Evolutionary conservation across 2,329 filamentous ascomycete genomes (phyloP), one percentile per base, ranked within the genome.

Genomic region (Lojkania enalia): DNA sequence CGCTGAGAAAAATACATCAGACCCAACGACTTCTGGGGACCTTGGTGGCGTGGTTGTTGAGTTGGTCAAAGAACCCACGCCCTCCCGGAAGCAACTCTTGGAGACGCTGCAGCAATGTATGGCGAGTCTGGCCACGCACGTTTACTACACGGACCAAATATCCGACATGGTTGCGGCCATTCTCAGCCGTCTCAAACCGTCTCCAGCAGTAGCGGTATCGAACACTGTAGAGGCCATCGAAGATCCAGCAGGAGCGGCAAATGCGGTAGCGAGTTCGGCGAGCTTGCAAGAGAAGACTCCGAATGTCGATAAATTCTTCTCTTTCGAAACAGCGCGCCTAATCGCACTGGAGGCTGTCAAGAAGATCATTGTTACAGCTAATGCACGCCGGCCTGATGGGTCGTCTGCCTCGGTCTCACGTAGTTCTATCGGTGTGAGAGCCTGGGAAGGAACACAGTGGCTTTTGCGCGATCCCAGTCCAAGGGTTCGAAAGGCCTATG

Each of bases 401-500:
- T 66, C 62, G 4, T 53, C 62, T 4, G 72, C 69, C 19, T 81
- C 81, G 20, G 80, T 94, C 39, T 82, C 84, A 4, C 81, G 90
- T 51, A 88, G 86, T 64, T 82, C 78, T 30, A 88, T 95, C 1
- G 85, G 88, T 0, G 78, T 95, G 6, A 81, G 87, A 42, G 87
- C 91, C 0, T 99, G 94, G 94, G 91, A 97, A 69, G 90, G 89
- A n/a, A 96, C 91, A 0, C 90, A 96, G 50, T 96, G 90, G 88
- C 81, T 97, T 33, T 74, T 97, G 15, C 84, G 87, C 27, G 92
- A 96, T 60, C 78, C 83, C 1, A 86, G 91, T 58, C 83, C 83
- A 21, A 78, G 83, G 21, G 90, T 97, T 23, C 83, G 91, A 42
- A 86, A 86, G 64, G 88, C 90, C 0, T 99, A 97, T 57, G 82